These are phyloP conservation scores for Fraxinus nigra DNA, from an alignment of 305 asterid genomes.

Conservation along the genomic window DNA sequence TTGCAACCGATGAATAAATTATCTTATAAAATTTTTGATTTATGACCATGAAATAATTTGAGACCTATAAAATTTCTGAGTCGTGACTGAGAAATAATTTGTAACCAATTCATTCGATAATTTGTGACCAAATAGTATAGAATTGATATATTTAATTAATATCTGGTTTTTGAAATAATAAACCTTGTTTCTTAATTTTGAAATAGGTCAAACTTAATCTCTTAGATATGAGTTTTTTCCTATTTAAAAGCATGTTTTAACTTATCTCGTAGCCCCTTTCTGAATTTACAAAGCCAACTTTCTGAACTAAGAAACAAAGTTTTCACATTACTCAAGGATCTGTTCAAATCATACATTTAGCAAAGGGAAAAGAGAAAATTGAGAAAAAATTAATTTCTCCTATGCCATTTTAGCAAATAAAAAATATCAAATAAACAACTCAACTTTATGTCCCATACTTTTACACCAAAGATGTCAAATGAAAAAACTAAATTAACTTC, in stretches of 20 bases:
- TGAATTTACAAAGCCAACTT: neutral
- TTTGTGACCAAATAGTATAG: too few relatives aligned
- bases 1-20: too few relatives aligned
- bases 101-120: too few relatives aligned
- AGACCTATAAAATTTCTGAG: too few relatives aligned
- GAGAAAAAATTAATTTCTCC: neutral
- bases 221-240: too few relatives aligned
- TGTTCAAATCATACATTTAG: neutral
- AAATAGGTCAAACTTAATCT: too few relatives aligned
- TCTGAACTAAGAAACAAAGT: neutral
- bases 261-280: neutral
- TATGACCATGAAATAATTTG: too few relatives aligned
- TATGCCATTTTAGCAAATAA: neutral
- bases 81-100: too few relatives aligned
- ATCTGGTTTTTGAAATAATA: too few relatives aligned
- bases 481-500: neutral
- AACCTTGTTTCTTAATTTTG: too few relatives aligned
- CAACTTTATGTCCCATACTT: neutral
- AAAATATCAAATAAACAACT: neutral
- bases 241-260: neutral
- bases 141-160: too few relatives aligned
- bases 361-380: neutral
- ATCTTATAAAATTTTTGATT: too few relatives aligned
- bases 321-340: neutral
- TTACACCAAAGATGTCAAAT: neutral